Conservation (phyloP, 108 stramenopile species). For the Fragilariopsis cylindrus region DNA sequence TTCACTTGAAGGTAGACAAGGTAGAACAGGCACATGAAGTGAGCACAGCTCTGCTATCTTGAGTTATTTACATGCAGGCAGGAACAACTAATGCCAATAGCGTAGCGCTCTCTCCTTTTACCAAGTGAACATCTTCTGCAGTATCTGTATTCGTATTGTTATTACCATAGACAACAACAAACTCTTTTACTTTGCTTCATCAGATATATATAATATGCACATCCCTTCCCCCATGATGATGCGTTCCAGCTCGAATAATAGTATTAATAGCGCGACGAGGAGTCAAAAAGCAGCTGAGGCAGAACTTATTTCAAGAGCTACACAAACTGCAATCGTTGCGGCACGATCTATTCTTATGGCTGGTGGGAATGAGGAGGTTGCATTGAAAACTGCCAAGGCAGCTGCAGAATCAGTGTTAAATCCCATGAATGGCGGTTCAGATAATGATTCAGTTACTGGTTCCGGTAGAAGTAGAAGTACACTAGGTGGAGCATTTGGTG, state of each 20-base stretch:
- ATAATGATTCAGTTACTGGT: conserved; percentile 23
- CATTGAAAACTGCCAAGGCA: conserved; percentile 59
- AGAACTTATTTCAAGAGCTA: conserved; percentile 42
- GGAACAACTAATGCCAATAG: too few species aligned
- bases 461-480: conserved; percentile 15
- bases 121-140: too few species aligned
- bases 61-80: too few species aligned
- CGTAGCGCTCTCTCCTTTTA: too few species aligned
- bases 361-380: conserved; percentile 47
- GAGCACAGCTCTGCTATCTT: too few species aligned
- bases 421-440: conserved; percentile 11
- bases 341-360: conserved; percentile 51
- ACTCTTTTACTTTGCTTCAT: too few species aligned
- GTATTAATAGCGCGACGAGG: neutral
- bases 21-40: too few species aligned
- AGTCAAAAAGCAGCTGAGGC: conserved; percentile 38
- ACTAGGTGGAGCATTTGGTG: conserved; percentile 1
- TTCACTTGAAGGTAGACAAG: too few species aligned
- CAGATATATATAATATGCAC: too few species aligned
- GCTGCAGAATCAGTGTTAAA: conserved; percentile 51
- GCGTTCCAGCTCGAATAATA: neutral
- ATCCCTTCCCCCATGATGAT: neutral
- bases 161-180: too few species aligned
- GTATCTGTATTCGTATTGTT: too few species aligned
- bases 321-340: conserved; percentile 45